Percentiles rank a stretch among this genome's conserved stretches.
phyloP scores from a whole-genome alignment of 169 alveolate species.

The Eimeria falciformis region DNA sequence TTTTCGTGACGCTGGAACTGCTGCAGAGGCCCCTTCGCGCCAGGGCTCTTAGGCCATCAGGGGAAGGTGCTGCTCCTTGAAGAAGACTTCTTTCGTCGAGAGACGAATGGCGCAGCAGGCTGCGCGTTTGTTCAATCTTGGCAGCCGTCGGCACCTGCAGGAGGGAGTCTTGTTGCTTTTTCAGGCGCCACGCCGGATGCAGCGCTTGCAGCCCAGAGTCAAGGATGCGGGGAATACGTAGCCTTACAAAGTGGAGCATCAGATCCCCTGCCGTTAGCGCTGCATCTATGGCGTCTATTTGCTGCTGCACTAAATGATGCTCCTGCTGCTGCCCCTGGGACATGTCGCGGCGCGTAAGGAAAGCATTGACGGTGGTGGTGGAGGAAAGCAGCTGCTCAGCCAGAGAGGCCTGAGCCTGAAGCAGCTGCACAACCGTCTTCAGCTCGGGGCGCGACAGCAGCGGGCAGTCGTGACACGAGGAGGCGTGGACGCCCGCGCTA shows the following conservation, averaged over 20 bases:
- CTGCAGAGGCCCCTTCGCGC: slow-evolving; percentile 21
- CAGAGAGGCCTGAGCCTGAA: slow-evolving; percentile 47
- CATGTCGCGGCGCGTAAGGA: too few species aligned
- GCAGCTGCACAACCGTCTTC: slow-evolving; percentile 35
- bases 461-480: slow-evolving; percentile 50
- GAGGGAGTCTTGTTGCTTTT: slow-evolving; percentile 14
- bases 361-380: not conserved
- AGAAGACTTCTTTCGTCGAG: not conserved
- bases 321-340: slow-evolving; percentile 24
- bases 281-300: not conserved
- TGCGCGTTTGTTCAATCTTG: slow-evolving; percentile 6
- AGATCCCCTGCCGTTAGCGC: slow-evolving; percentile 22
- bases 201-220: not conserved
- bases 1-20: slow-evolving; percentile 14
- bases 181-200: slow-evolving; percentile 47
- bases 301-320: not conserved
- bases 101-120: not conserved
- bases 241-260: slow-evolving; percentile 14
- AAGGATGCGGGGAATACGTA: not conserved
- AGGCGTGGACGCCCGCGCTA: slow-evolving; percentile 7
- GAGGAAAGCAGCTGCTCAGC: slow-evolving; percentile 30
- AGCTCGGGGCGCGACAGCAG: slow-evolving; percentile 19
- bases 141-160: slow-evolving; percentile 1
- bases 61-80: not conserved
- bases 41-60: not conserved